Conservation (phyloP, 2,329 filamentous ascomycete genomes). For the Colletotrichum sp. region DNA sequence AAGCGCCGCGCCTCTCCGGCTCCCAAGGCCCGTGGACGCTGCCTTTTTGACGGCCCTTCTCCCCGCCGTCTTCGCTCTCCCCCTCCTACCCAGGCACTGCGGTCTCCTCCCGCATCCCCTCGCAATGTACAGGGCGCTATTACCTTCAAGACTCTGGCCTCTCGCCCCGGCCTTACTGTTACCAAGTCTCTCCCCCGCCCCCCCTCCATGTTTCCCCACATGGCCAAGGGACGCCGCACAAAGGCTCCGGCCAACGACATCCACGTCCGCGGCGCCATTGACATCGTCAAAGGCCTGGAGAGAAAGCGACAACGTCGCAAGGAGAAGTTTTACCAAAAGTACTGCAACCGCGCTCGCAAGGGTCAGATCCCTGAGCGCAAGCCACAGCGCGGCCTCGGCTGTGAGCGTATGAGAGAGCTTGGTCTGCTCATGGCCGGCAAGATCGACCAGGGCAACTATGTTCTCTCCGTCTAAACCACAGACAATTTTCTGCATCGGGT, state of each 20-base stretch:
- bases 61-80: constrained; percentile 75
- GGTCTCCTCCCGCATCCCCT: constrained; percentile 54
- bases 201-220: constrained; percentile 70
- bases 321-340: constrained; percentile 90
- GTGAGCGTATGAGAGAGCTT: constrained; percentile 86
- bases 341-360: constrained; percentile 83
- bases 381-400: constrained; percentile 82
- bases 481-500: not conserved
- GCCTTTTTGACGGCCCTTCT: constrained; percentile 71
- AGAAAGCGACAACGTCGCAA: constrained; percentile 91
- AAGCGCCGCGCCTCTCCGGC: constrained; percentile 55
- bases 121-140: constrained; percentile 44
- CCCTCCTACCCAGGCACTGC: constrained; percentile 60
- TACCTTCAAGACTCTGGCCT: constrained; percentile 50
- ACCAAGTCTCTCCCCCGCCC: constrained; percentile 89
- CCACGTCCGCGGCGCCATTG: constrained; percentile 90
- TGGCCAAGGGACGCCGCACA: constrained; percentile 46
- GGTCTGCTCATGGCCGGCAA: constrained; percentile 89
- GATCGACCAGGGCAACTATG: constrained; percentile 75
- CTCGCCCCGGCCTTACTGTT: constrained; percentile 72
- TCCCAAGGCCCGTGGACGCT: constrained; percentile 50
- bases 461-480: constrained; percentile 68
- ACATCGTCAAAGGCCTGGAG: constrained; percentile 96
- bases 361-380: constrained; percentile 66
- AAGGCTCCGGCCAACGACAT: constrained; percentile 48